Percentiles rank a stretch among this genome's conserved stretches.
Conservation (phyloP, 129 eudicot species). For the Dittrichia graveolens region DNA sequence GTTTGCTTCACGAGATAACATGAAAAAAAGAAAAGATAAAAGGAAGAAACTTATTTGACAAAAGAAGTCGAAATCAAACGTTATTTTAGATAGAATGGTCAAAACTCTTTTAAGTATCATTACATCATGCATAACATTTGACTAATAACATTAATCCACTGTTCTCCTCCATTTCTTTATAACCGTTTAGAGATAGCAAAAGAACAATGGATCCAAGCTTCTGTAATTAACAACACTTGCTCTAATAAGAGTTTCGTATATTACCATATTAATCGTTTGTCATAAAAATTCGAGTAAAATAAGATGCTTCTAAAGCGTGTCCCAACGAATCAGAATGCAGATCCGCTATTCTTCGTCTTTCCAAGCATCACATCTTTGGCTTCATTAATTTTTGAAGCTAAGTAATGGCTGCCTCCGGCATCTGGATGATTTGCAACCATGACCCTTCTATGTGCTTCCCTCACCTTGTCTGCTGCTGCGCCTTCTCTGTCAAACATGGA, state of each 20-base stretch:
- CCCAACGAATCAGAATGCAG: constrained; percentile 39
- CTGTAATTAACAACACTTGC: constrained; percentile 17
- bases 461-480: constrained; percentile 55
- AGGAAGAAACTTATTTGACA: neutral
- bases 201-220: constrained; percentile 11
- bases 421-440: constrained; percentile 94
- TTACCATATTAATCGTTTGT: constrained; percentile 15
- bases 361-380: constrained; percentile 83
- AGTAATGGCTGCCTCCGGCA: constrained; percentile 79
- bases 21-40: neutral
- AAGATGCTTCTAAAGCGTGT: neutral
- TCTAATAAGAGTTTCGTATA: neutral
- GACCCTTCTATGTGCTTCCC: constrained; percentile 82
- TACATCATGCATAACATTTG: neutral
- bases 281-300: neutral
- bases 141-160: neutral
- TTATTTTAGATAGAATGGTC: neutral
- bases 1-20: too few relatives aligned
- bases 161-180: neutral
- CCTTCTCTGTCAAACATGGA: constrained; percentile 51
- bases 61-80: constrained; percentile 11
- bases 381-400: constrained; percentile 80
- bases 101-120: neutral
- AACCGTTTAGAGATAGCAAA: neutral
- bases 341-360: constrained; percentile 49